Base-by-base conservation (phyloP, 768 basidiomycete genomes). In the Naganishia friedmannii region DNA sequence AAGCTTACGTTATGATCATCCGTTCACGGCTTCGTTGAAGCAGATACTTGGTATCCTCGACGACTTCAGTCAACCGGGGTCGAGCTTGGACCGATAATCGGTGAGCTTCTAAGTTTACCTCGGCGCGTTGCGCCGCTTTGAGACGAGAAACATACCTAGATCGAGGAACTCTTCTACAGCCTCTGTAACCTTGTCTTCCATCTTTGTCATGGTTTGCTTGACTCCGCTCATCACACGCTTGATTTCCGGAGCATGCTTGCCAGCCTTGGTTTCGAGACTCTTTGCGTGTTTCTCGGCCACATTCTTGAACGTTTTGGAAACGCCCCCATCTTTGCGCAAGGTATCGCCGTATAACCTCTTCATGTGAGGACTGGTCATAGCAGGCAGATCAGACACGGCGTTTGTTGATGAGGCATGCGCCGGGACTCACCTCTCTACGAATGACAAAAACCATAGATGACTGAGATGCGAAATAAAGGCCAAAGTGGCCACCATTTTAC, bases 231-330 rank as follows among this genome's bases (percentile, higher is more conserved):
- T 93, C n/a, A 89, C 88, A 32, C 91, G 85, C 80, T 86, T 86
- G 70, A 97, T 85, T 75, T 92, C 90, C 0, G 91, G 90, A 8
- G 87, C 90, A 80, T 93, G 91, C 58, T 85, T 86, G n/a, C 87
- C 89, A 13, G 91, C 90, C 34, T 86, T 74, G 12, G 85, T 86
- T 75, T 92, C 90, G 29, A 95, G 78, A 8, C 90, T 84, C 32
- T 86, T 85, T 0, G 88, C 91, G 72, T 92, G 91, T 83, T 88
- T 89, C 77, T 85, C 88, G 3, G 93, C 93, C 12, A 94, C 92
- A 70, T 86, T 90, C 82, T 93, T 94, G 81, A 99, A 89, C n/a
- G 97, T 94, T 83, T 97, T 96, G 75, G 95, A 92, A 73, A 98
- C 90, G 65, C 96, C 96, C 0, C 94, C 95, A 70, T 98, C 95